These are phyloP conservation scores for Myriosclerotinia curreyana DNA, from an alignment of 2,329 filamentous ascomycete genomes.

Conservation along the genomic window DNA sequence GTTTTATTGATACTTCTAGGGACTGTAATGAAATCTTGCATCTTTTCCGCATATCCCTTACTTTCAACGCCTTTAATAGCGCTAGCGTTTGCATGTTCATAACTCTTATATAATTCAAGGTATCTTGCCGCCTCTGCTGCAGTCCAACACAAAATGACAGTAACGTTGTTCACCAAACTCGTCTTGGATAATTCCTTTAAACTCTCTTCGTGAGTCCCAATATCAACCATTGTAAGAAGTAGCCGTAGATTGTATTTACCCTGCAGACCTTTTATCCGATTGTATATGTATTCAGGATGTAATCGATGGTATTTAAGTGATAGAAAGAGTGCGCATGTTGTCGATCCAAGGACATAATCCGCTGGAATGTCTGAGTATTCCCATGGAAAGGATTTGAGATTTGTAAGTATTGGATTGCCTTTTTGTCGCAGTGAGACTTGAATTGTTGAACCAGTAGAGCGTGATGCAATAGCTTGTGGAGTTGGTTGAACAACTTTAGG, in stretches of 20 bases:
- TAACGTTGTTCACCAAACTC: slow-evolving; percentile 87
- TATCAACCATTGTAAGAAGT: slow-evolving; percentile 88
- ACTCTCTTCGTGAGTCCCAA: slow-evolving; percentile 87
- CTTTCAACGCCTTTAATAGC: slow-evolving; percentile 85
- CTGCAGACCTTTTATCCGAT: slow-evolving; percentile 78
- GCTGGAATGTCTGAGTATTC: slow-evolving; percentile 97
- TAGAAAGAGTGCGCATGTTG: slow-evolving; percentile 88
- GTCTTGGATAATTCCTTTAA: slow-evolving; percentile 91
- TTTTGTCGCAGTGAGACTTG: slow-evolving; percentile 90
- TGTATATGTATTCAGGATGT: slow-evolving; percentile 97
- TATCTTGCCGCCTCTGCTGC: slow-evolving; percentile 92
- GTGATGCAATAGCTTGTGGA: slow-evolving; percentile 74
- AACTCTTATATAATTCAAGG: slow-evolving; percentile 90
- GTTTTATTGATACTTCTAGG: slow-evolving; percentile 91
- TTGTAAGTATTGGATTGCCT: slow-evolving; percentile 86
- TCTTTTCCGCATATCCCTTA: slow-evolving; percentile 76
- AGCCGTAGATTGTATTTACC: slow-evolving; percentile 85
- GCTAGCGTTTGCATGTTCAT: slow-evolving; percentile 75
- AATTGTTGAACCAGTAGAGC: slow-evolving; percentile 68
- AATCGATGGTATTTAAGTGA: slow-evolving; percentile 96
- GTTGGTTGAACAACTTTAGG: slow-evolving; percentile 77
- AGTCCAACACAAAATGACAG: slow-evolving; percentile 89
- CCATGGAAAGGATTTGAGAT: slow-evolving; percentile 81
- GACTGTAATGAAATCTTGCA: slow-evolving; percentile 90
- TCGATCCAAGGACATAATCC: slow-evolving; percentile 84